Evolutionary conservation across 1,139 yeast genomes (phyloP).

Genomic region (Candida glucosophila): DNA sequence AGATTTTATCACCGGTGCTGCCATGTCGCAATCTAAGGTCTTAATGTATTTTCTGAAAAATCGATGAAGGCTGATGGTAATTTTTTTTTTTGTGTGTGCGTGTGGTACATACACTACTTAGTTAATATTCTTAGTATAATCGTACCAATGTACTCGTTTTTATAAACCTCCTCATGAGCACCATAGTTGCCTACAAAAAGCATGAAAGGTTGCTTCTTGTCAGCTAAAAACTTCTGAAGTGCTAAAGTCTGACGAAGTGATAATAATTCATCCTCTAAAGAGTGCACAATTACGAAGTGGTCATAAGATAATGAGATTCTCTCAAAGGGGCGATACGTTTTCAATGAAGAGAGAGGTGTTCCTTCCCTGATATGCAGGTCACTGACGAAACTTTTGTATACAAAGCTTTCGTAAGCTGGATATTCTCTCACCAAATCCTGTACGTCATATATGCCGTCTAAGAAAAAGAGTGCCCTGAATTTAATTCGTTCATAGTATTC

Average conservation of each 20-base stretch:
- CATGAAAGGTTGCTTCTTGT: conserved; percentile 3
- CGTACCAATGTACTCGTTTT: no score
- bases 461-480: conserved; percentile 12
- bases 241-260: conserved; percentile 16
- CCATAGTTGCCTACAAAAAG: conserved; percentile 19
- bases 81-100: conserved; percentile 5
- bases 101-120: no score
- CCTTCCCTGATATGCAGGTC: conserved; percentile 14
- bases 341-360: conserved; percentile 17
- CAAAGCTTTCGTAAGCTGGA: conserved; percentile 19
- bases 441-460: conserved; percentile 35
- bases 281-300: conserved; percentile 21
- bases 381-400: conserved; percentile 23
- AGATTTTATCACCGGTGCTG: conserved; percentile 33
- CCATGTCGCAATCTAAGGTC: conserved; percentile 20
- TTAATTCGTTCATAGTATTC: background rate
- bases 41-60: conserved; percentile 4
- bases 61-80: conserved; percentile 5
- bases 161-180: conserved; percentile 25
- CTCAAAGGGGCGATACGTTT: no score
- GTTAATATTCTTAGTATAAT: no score
- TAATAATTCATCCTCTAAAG: conserved; percentile 27
- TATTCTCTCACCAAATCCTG: conserved; percentile 25
- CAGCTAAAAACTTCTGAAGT: conserved; percentile 11
- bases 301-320: no score